Base-by-base conservation (phyloP, 2,329 filamentous ascomycete genomes). In the Phaeomoniella chlamydospora region DNA sequence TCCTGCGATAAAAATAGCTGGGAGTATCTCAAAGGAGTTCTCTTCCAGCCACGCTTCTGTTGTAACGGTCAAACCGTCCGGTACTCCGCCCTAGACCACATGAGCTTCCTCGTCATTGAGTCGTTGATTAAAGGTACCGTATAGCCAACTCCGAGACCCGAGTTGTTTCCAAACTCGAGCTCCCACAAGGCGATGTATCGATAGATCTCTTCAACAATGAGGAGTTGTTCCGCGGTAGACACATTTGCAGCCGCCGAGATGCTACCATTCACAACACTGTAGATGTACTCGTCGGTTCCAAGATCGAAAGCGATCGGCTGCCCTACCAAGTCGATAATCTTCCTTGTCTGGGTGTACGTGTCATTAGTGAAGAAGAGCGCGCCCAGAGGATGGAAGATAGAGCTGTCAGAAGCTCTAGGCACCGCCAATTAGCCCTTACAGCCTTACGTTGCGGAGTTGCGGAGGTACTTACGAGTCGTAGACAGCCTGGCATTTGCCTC, bases 401-500 rank as follows among this genome's bases (percentile, higher is more conserved):
- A n/a, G n/a, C n/a, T n/a, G n/a, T 32, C 30, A n/a, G 13, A n/a
- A n/a, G 17, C 30, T 32, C 14, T 15, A n/a, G 13, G 14, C 17
- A 5, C 30, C 14, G 17, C 30, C 14, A 32, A 15, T 32, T 14
- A 32, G 13, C 17, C 30, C 14, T 14, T 32, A 32, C 14, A 15
- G 30, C 14, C 17, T 32, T 29, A 14, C n/a, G n/a, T n/a, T n/a
- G n/a, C n/a, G 5, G 17, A 32, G 30, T 32, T 6, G 30, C 13
- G 5, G 17, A 15, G 13, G 30, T 14, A 32, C 30, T 14, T 32
- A 14, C 30, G 13, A 10, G 14, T 32, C 13, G 17, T 32, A 32
- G 30, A 32, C 14, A 14, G 30, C 30, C 17, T 32, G 30, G 17
- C 30, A 32, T 15, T 32, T 32, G 13, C 30, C 30, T 32, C 30